Base-by-base conservation (phyloP, 352 stramenopile genomes). In the Pythium scleroteichum region DNA sequence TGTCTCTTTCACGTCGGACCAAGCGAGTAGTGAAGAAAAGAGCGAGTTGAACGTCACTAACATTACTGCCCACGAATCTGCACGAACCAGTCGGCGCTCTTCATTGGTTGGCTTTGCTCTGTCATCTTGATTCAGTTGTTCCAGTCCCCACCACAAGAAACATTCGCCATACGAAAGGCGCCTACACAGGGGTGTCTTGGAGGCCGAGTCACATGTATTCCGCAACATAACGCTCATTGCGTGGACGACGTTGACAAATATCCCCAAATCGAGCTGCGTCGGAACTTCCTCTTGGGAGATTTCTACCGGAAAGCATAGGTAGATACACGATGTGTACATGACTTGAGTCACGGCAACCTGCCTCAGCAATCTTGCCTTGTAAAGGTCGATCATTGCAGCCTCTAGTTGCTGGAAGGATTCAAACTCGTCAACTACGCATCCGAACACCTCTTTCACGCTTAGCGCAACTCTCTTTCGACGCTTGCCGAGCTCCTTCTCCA, bases 401-500 rank as follows among this genome's bases (percentile, higher is more conserved):
- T 80, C 46, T 3, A 75, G 39, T 6, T 33, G 40, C 12, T 52
- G 7, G 2, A 50, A 57, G 0, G 60, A 46, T 33, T 74, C 59
- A 35, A 70, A 68, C 50, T 74, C 73, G n/a, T 63, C 52, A 1
- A 54, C 19, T 2, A 71, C 39, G 17, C 23, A 46, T 9, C 45
- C 39, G 6, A 63, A 19, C 24, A 69, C 49, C 33, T 78, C 70
- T 57, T 73, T 78, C 33, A 76, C 70, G 23, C 61, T 69, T 7
- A 75, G 32, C 16, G 66, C 49, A 16, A 52, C 53, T 50, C 61
- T 41, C 41, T 78, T 78, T 10, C 67, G 64, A 32, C 73, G 57
- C 27, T 78, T 81, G 27, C 44, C 13, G 13, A 61, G 64, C 19
- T 78, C 70, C 27, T 76, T 81, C 39, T 81, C 73, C 47, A 69